These are phyloP conservation scores for Nasturtium officinale DNA, from an alignment of 345 rosid genomes.

Conservation along the genomic window DNA sequence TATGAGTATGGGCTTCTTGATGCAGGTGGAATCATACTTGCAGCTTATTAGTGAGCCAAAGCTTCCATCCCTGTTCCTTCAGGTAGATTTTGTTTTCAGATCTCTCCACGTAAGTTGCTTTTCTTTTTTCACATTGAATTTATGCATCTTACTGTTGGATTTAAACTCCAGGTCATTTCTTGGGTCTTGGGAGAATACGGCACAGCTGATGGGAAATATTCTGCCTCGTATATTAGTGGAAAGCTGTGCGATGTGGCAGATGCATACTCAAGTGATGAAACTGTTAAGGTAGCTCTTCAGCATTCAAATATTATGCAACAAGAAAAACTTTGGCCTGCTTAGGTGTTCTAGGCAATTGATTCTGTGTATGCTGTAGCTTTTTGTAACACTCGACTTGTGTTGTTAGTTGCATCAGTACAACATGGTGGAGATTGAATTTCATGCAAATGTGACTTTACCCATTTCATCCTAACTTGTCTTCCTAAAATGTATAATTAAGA, in stretches of 20 bases:
- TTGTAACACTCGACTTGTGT: slow-evolving; percentile 4
- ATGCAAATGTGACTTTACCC: slow-evolving; percentile 1
- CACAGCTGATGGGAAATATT: slow-evolving; percentile 79
- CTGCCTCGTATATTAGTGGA: slow-evolving; percentile 83
- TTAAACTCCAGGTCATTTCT: slow-evolving; percentile 79
- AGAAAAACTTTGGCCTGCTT: slow-evolving; percentile 15
- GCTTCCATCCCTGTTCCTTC: slow-evolving; percentile 95
- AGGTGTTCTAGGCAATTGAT: background rate
- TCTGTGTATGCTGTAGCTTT: slow-evolving; percentile 10
- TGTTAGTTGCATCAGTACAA: slow-evolving; percentile 1
- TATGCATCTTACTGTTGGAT: slow-evolving; percentile 29
- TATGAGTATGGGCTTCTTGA: slow-evolving; percentile 27
- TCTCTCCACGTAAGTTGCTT: slow-evolving; percentile 13
- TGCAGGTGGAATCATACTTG: slow-evolving; percentile 96
- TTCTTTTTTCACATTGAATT: background rate
- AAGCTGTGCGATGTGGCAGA: slow-evolving; percentile 95
- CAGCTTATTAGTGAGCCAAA: slow-evolving; percentile 86
- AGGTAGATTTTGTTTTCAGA: slow-evolving; percentile 50
- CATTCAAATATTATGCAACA: slow-evolving; percentile 2
- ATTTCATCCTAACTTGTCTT: slow-evolving; percentile 4
- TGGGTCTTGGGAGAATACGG: slow-evolving; percentile 99
- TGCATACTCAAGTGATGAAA: slow-evolving; percentile 92
- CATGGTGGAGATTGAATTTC: slow-evolving; percentile 11
- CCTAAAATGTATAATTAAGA: slow-evolving; percentile 1
- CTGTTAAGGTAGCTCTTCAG: slow-evolving; percentile 69